Conservation (phyloP, 371 early-diverging fungal species). For the Chytridium lagenaria region DNA sequence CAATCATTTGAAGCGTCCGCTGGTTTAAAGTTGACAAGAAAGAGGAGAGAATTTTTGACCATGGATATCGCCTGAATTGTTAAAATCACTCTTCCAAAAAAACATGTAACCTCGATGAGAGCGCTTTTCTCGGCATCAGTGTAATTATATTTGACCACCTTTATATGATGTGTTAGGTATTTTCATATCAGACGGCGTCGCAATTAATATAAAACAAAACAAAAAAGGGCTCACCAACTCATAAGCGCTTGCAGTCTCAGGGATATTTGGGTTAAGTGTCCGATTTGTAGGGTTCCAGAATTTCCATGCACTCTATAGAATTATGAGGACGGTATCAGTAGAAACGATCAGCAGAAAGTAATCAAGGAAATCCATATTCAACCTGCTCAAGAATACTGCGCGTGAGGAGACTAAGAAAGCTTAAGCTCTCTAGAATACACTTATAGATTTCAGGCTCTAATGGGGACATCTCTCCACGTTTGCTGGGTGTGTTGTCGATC, state of each 20-base stretch:
- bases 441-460: conserved; percentile 36
- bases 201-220: no score
- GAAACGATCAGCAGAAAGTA: neutral
- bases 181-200: no score
- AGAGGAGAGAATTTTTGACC: conserved; percentile 46
- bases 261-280: conserved; percentile 24
- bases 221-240: conserved; percentile 45
- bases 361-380: neutral
- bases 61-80: conserved; percentile 45
- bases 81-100: neutral
- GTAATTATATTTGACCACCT: conserved; percentile 57
- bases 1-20: conserved; percentile 26
- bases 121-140: conserved; percentile 45
- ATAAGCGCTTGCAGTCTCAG: conserved; percentile 43
- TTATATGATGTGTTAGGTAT: neutral
- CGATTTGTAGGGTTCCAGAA: conserved; percentile 48
- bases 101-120: conserved; percentile 48
- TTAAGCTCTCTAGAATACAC: conserved; percentile 37
- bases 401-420: conserved; percentile 36
- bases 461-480: conserved; percentile 1
- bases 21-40: conserved; percentile 23
- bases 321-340: neutral
- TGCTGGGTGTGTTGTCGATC: no score
- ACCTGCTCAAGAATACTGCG: conserved; percentile 53
- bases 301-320: conserved; percentile 53